Evolutionary conservation across 1,139 yeast species (phyloP), one percentile per base, ranked within the genome.

Genomic region (Candida labiduridarum): DNA sequence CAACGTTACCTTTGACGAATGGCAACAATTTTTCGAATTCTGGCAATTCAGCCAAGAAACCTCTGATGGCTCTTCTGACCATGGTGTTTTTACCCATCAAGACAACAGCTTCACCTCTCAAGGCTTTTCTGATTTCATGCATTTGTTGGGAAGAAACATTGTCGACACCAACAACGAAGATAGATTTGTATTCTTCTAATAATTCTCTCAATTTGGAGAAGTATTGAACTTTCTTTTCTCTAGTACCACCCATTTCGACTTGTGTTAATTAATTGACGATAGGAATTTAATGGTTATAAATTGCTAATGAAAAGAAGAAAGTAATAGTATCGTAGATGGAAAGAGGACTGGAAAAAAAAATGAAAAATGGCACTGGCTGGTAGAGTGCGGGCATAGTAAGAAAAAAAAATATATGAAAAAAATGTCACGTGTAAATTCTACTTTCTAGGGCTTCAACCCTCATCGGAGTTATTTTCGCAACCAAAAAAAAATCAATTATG

Each of bases 71-170:
- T 84, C 99, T 92, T 85, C 99, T 91, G 66, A 95, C 97, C 98
- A 95, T 92, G 85, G 99, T 95, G 97, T 94, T 94, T 89, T 94
- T 94, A 85, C 99, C 99, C 98, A 95, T 94, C 73, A 94, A 83
- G 63, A 95, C 92, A 64, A 88, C 94, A 69, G 94, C 99, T 56
- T 85, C 87, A 63, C 91, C 90, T 83, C 99, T 91, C 71, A 95
- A 87, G 62, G 90, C 80, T 85, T 88, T 91, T 87, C 99, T 92
- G 82, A 91, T 86, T 85, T 94, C 96, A 84, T 94, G 99, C 97
- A 94, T 92, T 78, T 94, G 99, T 84, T 94, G 99, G 68, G 99
- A 94, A 65, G 98, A 90, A 74, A 94, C 99, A 85, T 94, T 94
- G 84, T 94, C 99, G 68, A 94, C 97, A 80, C 98, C 98, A 72